phyloP scores from a whole-genome alignment of 108 stramenopile genomes.

The Skeletonema menzelii region DNA sequence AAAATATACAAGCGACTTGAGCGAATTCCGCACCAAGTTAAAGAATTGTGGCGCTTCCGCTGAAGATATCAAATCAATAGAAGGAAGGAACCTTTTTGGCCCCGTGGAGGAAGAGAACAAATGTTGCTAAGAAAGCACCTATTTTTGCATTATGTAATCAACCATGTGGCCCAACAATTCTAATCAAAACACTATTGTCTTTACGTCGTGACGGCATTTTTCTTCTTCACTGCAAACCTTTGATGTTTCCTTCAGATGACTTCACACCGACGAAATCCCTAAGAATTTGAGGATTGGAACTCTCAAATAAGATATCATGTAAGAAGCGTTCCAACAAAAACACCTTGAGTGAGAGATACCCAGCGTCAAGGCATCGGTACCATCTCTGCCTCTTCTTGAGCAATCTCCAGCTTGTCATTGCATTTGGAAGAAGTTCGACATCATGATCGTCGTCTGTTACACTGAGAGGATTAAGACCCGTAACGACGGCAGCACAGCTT shows the following conservation, averaged over 20 bases:
- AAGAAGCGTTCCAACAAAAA: conserved; percentile 95
- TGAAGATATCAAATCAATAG: background rate
- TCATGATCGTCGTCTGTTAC: conserved; percentile 82
- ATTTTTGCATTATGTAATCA: background rate
- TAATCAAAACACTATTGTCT: background rate
- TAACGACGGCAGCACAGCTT: conserved; percentile 75
- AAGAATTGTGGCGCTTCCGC: background rate
- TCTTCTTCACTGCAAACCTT: conserved; percentile 7
- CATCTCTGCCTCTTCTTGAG: conserved; percentile 89
- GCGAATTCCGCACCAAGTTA: background rate
- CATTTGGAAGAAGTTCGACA: conserved; percentile 73
- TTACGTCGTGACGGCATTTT: background rate
- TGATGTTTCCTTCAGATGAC: conserved; percentile 29
- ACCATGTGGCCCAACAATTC: background rate
- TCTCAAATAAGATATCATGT: conserved; percentile 95
- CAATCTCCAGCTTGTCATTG: conserved; percentile 85
- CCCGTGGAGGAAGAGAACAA: too few relatives aligned
- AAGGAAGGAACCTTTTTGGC: too few relatives aligned
- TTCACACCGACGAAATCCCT: conserved; percentile 73
- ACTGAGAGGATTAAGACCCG: conserved; percentile 74
- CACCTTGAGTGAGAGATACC: conserved; percentile 92
- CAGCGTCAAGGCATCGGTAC: conserved; percentile 93
- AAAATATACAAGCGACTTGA: conserved; percentile 9
- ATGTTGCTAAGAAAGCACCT: background rate
- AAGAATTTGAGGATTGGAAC: conserved; percentile 71